A percentile compares a stretch with the other conserved stretches of the same genome.
Evolutionary conservation across 495 filamentous ascomycete species (phyloP).

Genomic region (Cenococcum geophilum): DNA sequence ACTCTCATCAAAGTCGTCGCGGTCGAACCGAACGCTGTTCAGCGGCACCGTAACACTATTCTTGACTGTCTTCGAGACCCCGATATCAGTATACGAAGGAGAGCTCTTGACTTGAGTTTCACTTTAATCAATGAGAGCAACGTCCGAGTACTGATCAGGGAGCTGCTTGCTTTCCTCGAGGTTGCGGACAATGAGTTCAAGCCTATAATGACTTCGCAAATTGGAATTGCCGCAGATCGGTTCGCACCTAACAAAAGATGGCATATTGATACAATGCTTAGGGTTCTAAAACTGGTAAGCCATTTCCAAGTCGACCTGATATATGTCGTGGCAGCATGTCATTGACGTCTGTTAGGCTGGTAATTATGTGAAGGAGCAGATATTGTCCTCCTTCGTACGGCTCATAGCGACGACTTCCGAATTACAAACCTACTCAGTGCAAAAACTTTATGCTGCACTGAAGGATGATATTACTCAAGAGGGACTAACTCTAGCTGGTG

Average conservation of each 20-base stretch:
- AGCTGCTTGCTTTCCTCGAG: conserved; percentile 89
- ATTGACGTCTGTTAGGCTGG: conserved; percentile 50
- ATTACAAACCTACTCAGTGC: conserved; percentile 89
- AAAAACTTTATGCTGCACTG: conserved; percentile 82
- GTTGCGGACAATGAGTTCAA: conserved; percentile 98
- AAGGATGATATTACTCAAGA: conserved; percentile 98
- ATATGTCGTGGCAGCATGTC: not conserved
- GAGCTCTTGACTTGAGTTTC: conserved; percentile 93
- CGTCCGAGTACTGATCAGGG: conserved; percentile 84
- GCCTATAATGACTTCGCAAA: conserved; percentile 92
- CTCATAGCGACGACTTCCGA: conserved; percentile 93
- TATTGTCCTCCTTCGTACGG: conserved; percentile 91
- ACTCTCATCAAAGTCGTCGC: conserved; percentile 97
- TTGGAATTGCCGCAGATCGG: conserved; percentile 91
- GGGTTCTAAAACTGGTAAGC: conserved; percentile 71
- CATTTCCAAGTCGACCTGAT: not conserved
- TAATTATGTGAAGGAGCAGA: conserved; percentile 96
- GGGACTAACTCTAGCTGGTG: conserved; percentile 81
- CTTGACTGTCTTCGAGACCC: conserved; percentile 93
- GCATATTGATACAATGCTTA: conserved; percentile 95
- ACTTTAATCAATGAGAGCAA: conserved; percentile 96
- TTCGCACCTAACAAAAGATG: conserved; percentile 95
- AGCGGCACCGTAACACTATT: conserved; percentile 94
- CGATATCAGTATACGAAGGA: conserved; percentile 95
- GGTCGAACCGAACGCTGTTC: conserved; percentile 95